Base-by-base conservation (phyloP, 305 asterid genomes). In the Fraxinus sp. region DNA sequence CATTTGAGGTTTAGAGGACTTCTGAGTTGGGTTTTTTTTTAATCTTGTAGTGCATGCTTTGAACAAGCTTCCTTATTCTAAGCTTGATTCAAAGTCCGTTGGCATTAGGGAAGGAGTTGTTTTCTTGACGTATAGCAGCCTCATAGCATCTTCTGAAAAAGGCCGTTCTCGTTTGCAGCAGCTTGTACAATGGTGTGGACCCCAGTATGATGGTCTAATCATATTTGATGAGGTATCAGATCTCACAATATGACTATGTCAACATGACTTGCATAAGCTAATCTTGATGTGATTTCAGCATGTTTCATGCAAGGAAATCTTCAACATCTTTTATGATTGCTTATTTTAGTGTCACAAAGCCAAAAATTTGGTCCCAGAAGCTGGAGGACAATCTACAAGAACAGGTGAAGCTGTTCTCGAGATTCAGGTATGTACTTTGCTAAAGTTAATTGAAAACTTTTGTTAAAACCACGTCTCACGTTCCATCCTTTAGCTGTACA, bases 331-430 rank as follows among this genome's bases (percentile, higher is more conserved):
- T 44, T 64, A 35, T 46, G 59, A 84, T 80, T 85, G 80, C 77
- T 89, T 83, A 28, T 82, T 81, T 88, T 86, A 96, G 99, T 96
- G 98, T 84, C 99, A 96, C 89, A 96, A 94, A 90, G 99, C 98
- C 26, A 96, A 96, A 90, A 96, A 96, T 93, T 90, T 96, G 86
- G 95, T 96, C 79, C 98, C 98, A 36, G 99, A 93, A 90, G 94
- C 97, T 79, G 98, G 99, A 86, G 93, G 95, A 68, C 97, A 93
- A 87, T 91, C 98, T 80, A 96, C 98, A 82, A 91, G 93, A 87
- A 94, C 99, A 10, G 98, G 99, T 16, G 97, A 94, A 92, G 98
- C 98, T 28, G 99, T 96, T 88, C 98, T 96, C 83, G 98, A 94
- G 81, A 90, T 96, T 84, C 99, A 96, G 99, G 99, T 94, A 86